Evolutionary conservation across 2,329 filamentous ascomycete genomes (phyloP), one percentile per base, ranked within the genome.

Genomic region (Verticillium nubilum): DNA sequence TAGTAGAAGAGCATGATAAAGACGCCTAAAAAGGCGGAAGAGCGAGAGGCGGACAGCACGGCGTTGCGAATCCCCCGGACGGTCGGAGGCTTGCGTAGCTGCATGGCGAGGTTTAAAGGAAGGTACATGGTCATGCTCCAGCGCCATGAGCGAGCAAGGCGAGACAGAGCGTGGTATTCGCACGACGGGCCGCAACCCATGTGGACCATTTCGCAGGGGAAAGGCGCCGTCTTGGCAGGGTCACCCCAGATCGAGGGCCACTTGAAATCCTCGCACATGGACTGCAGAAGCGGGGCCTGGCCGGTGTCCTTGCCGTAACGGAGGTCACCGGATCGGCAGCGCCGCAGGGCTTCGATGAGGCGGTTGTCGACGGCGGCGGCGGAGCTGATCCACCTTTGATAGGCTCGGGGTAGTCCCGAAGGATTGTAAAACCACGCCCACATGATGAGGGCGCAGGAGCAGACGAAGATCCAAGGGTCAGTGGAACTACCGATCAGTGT

Each of bases 1-100:
- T 96, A 96, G 76, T 93, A 96, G 71, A 94, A 95, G 12, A 92
- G 76, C 1, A 85, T 79, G 64, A 96, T 89, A 72, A 94, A 96
- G 0, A 86, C 76, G 3, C 86, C 90, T 1, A 96, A 80, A 70
- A 96, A 95, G 1, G 88, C 81, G 0, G 91, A 92, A 5, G 90
- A 93, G 31, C 88, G 84, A 10, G 81, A 74, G 1, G 90, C 86
- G 2, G 87, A 87, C 15, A 78, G 66, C 27, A 87, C 60, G 1
- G 86, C 85, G 27, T 75, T 74, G 47, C 66, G 66, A 12, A 82
- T 64, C 5, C 83, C 72, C 31, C 76, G 77, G 6, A 67, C 70
- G 50, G 74, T 76, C 31, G 83, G 83, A 17, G 70, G 73, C 52
- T 76, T 76, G 13, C 78, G 75, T 10, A 87, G 71, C n/a, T 84